Evolutionary conservation across 306 rosid species (phyloP).

Genomic region (Ammopiptanthus mongolicus): DNA sequence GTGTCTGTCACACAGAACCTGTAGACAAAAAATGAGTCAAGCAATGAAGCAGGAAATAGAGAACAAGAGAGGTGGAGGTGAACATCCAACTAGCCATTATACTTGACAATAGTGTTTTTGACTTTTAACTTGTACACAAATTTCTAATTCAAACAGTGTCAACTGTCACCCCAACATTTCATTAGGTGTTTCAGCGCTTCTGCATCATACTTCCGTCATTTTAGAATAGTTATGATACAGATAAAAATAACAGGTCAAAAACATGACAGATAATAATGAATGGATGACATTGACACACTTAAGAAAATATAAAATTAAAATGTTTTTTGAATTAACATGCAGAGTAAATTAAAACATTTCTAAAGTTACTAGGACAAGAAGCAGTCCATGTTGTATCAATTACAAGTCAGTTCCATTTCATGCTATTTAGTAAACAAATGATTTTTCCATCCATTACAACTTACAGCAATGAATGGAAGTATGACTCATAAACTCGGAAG

Average conservation of each 20-base stretch:
- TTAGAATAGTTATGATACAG: background rate
- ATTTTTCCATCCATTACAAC: background rate
- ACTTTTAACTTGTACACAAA: background rate
- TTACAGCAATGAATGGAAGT: slow-evolving; percentile 1
- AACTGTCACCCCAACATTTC: background rate
- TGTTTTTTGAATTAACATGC: background rate
- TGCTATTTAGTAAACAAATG: background rate
- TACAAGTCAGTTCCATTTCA: background rate
- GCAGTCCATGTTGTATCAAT: background rate
- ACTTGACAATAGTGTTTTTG: background rate
- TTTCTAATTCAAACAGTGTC: background rate
- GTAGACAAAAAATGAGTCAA: slow-evolving; percentile 8
- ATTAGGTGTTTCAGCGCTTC: background rate
- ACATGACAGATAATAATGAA: background rate
- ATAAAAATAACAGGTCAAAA: background rate
- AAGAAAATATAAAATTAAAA: background rate
- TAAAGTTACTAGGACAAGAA: background rate
- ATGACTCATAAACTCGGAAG: background rate
- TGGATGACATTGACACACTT: background rate
- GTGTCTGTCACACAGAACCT: slow-evolving; percentile 97
- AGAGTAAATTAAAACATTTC: background rate
- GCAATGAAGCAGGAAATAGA: background rate
- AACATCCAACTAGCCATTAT: slow-evolving; percentile 3
- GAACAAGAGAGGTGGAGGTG: background rate
- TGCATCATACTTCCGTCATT: background rate